A percentile compares a stretch with the other conserved stretches of the same genome.
These are phyloP conservation scores for Zopfochytrium polystomum DNA, from an alignment of 371 early-diverging fungal species.

Conservation along the genomic window DNA sequence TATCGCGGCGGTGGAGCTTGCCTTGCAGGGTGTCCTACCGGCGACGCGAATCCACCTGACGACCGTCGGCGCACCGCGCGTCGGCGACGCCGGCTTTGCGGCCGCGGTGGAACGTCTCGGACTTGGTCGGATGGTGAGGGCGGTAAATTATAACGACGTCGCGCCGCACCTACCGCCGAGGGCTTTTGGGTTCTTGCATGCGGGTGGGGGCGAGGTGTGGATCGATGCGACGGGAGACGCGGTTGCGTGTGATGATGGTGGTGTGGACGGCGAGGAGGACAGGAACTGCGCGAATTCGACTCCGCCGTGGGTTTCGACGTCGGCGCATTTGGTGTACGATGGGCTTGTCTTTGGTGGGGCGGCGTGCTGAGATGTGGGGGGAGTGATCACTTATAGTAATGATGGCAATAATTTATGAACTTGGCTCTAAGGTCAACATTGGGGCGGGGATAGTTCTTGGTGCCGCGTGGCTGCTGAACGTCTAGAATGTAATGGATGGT, in stretches of 20 bases:
- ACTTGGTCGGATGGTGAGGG: not conserved
- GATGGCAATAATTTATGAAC: too few relatives aligned
- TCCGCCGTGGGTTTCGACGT: too few relatives aligned
- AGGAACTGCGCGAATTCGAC: constrained; percentile 13
- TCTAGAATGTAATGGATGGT: too few relatives aligned
- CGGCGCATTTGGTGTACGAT: too few relatives aligned
- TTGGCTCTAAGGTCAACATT: too few relatives aligned
- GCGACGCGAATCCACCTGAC: constrained; percentile 17
- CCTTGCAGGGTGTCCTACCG: constrained; percentile 8
- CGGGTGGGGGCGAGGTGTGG: not conserved
- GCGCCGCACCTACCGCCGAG: not conserved
- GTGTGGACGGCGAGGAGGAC: constrained; percentile 1
- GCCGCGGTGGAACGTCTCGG: constrained; percentile 14
- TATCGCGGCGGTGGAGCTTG: constrained; percentile 29
- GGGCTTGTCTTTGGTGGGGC: too few relatives aligned
- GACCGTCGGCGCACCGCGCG: constrained; percentile 37
- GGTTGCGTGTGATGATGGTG: not conserved
- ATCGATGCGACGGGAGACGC: not conserved
- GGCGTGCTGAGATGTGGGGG: too few relatives aligned
- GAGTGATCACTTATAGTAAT: too few relatives aligned
- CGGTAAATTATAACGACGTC: constrained; percentile 1
- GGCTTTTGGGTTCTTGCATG: not conserved
- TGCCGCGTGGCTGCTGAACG: too few relatives aligned
- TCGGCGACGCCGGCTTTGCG: constrained; percentile 35
- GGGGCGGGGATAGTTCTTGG: too few relatives aligned